Base-by-base conservation (phyloP, 139 green algal genomes). In the Spirogloea muscicola region DNA sequence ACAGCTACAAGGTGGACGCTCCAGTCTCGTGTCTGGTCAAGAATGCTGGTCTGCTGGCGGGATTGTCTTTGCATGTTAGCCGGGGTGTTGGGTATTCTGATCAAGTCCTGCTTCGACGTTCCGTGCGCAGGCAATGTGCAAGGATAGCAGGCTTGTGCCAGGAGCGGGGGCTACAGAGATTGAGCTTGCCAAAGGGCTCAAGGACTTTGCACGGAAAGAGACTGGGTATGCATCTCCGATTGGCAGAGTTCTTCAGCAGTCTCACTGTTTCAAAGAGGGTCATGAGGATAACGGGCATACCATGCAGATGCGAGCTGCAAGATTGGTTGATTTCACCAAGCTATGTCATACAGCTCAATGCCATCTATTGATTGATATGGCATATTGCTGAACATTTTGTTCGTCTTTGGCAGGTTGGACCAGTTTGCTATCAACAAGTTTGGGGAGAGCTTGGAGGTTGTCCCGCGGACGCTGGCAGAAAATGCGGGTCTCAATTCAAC, bases 401-500 rank as follows among this genome's bases (percentile, higher is more conserved):
- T n/a, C n/a, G n/a, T n/a, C n/a, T n/a, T 3, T 63, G n/a, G 5
- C 73, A 81, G 73, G 2, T 86, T 98, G 67, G 92, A 96, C 43
- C 93, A 97, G 86, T 98, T 97, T 76, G 91, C 94, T 42, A 95
- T 97, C 59, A 66, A 85, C 21, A 92, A 95, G 73, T 98, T 91
- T 71, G 94, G 89, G 1, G 90, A 96, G 61, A 84, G 93, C 5
- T 86, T 98, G 43, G 94, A 98, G 85, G 87, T 97, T 52, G 88
- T 97, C 31, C 91, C 94, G 2, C 84, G 91, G 48, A 96, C 86
- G 34, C 87, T 97, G 44, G 90, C 94, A 5, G 94, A 98, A 84
- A 98, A 97, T 84, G 82, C 80, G 10, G 85, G 89, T 1, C 61
- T 92, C n/a, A 74, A 89, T 72, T 86, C 87, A 9, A 91, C 86